phyloP scores from a whole-genome alignment of 2,329 filamentous ascomycete genomes.

The Calonectria pauciramosa region DNA sequence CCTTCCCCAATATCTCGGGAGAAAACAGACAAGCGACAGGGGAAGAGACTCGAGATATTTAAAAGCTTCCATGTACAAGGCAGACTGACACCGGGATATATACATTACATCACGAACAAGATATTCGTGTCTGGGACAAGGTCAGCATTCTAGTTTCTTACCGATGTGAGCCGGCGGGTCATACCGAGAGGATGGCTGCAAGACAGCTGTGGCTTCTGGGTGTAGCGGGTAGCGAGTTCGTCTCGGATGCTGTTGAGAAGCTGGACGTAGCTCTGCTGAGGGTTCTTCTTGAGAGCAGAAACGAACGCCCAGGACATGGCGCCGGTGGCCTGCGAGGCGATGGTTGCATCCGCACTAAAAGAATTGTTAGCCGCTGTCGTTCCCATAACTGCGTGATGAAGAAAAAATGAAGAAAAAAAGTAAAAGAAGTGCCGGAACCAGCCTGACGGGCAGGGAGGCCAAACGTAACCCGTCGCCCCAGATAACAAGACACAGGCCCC shows the following conservation, averaged over 20 bases:
- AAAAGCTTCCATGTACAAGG: slow-evolving; percentile 32
- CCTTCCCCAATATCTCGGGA: neutral
- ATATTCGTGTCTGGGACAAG: slow-evolving; percentile 68
- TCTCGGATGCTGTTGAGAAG: slow-evolving; percentile 96
- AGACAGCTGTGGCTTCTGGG: slow-evolving; percentile 95
- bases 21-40: slow-evolving; percentile 6
- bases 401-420: neutral
- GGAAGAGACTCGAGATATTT: slow-evolving; percentile 23
- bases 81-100: slow-evolving; percentile 20
- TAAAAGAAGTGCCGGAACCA: neutral
- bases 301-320: slow-evolving; percentile 99
- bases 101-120: slow-evolving; percentile 71
- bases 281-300: slow-evolving; percentile 92
- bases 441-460: slow-evolving; percentile 26
- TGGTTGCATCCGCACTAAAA: slow-evolving; percentile 88
- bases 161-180: slow-evolving; percentile 42
- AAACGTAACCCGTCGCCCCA: slow-evolving; percentile 64
- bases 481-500: slow-evolving; percentile 56
- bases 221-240: slow-evolving; percentile 88
- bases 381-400: neutral
- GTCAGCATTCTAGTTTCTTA: slow-evolving; percentile 23
- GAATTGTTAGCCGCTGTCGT: slow-evolving; percentile 31
- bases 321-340: slow-evolving; percentile 90
- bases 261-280: slow-evolving; percentile 97
- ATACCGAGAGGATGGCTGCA: slow-evolving; percentile 96